Base-by-base conservation (phyloP, 768 basidiomycete species). In the Xanthoconium purpureum region DNA sequence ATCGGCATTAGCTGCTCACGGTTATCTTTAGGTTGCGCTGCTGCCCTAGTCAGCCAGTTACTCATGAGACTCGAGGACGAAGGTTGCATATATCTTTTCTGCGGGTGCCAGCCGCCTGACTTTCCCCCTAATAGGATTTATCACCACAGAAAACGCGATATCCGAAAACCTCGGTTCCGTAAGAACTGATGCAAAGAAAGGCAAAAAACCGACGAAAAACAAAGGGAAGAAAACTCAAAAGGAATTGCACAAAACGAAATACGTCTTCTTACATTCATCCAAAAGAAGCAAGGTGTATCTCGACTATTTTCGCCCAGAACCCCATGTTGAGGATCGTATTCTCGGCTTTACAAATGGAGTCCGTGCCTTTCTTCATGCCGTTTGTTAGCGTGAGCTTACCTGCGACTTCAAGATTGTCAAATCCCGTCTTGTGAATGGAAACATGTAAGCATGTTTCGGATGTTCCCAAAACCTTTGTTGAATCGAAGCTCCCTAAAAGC, bases 41-140 rank as follows among this genome's bases (percentile, higher is more conserved):
- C 78, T 46, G 66, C 77, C 15, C 74, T 85, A 7, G 80, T 83
- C 33, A 78, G 80, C 3, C 86, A 87, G 60, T 70, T 90, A 35
- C 79, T 90, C 63, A 84, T 82, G 64, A 74, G 85, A 45, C 77
- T 92, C 15, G 87, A 91, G 70, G 75, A 76, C 36, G 86, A 91
- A 77, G 88, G 90, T 88, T 35, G 14, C 50, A 30, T 24, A 28
- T 18, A 30, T 39, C n/a, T 46, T 33, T 29, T 42, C 12, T 14
- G 14, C 30, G 17, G 10, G 36, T 52, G 32, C 33, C 13, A 46
- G 24, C 12, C 53, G 32, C 32, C 53, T 67, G 28, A 67, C 42
- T n/a, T 51, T 42, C 32, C 17, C 9, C 6, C 42, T 20, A 44
- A 32, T 57, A 90, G 88, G 80, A 18, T 88, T 89, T 63, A 81